A percentile compares a stretch with the other conserved stretches of the same genome.
These are phyloP conservation scores for Digitaria exilis DNA, from an alignment of 202 grass and related monocot species.

Conservation along the genomic window DNA sequence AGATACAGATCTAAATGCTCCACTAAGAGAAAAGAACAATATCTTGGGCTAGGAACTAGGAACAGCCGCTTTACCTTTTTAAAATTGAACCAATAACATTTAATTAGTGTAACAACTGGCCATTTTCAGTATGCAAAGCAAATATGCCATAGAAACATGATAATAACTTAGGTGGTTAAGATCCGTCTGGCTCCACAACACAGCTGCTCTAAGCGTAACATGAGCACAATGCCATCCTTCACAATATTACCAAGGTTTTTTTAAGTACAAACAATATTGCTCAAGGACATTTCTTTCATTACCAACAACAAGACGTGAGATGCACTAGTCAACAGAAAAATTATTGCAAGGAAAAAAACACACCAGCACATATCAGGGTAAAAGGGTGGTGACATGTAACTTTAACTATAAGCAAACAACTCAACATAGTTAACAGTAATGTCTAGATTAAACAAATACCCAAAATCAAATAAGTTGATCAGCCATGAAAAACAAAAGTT, in stretches of 20 bases:
- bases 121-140: constrained; percentile 9
- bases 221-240: constrained; percentile 1
- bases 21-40: constrained; percentile 39
- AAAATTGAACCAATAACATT: background rate
- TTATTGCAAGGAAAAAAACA: background rate
- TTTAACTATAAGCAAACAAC: constrained; percentile 1
- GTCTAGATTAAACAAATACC: background rate
- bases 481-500: constrained; percentile 18
- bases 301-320: background rate
- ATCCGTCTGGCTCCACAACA: background rate
- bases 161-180: constrained; percentile 4
- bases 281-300: background rate
- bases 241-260: background rate
- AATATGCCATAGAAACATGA: constrained; percentile 14
- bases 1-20: constrained; percentile 36
- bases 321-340: background rate
- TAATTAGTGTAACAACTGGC: background rate
- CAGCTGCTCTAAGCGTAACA: background rate
- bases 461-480: constrained; percentile 25
- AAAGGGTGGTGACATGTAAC: background rate
- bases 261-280: background rate
- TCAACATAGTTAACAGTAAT: background rate
- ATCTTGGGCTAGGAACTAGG: constrained; percentile 23
- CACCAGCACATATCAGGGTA: background rate
- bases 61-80: background rate